These are phyloP conservation scores for Penicillium rolfsii DNA, from an alignment of 2,329 filamentous ascomycete species.

Conservation along the genomic window DNA sequence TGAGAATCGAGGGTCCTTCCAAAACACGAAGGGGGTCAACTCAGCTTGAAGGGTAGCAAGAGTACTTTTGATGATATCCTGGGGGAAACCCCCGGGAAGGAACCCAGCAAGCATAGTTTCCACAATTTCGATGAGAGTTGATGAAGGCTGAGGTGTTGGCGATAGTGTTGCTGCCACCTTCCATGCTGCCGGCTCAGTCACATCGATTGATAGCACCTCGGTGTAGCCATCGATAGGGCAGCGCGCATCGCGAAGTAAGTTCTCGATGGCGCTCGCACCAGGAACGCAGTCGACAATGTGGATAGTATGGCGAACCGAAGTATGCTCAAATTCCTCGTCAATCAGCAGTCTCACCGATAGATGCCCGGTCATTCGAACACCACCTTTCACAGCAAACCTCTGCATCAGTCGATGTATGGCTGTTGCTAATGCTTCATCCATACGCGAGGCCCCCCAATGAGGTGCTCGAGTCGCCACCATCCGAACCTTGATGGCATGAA, in stretches of 20 bases:
- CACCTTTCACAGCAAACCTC: conserved; percentile 57
- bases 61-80: neutral
- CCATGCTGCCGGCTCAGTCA: conserved; percentile 12
- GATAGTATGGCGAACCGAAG: conserved; percentile 39
- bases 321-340: conserved; percentile 46
- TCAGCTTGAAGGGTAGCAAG: conserved; percentile 12
- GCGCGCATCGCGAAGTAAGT: conserved; percentile 38
- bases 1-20: conserved; percentile 60
- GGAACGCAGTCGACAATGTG: conserved; percentile 40
- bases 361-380: conserved; percentile 66
- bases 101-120: conserved; percentile 1
- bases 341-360: conserved; percentile 73
- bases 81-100: conserved; percentile 7
- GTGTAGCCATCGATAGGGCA: conserved; percentile 35
- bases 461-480: conserved; percentile 65
- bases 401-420: conserved; percentile 69
- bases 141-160: conserved; percentile 5
- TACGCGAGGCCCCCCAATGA: conserved; percentile 65
- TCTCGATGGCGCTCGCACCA: conserved; percentile 31
- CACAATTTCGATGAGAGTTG: conserved; percentile 1
- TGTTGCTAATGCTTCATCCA: conserved; percentile 56
- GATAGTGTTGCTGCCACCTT: conserved; percentile 18
- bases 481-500: conserved; percentile 70
- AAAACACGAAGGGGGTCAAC: conserved; percentile 47
- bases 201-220: conserved; percentile 25